Evolutionary conservation across 495 filamentous ascomycete genomes (phyloP).

Genomic region (Aspergillus haitiensis): DNA sequence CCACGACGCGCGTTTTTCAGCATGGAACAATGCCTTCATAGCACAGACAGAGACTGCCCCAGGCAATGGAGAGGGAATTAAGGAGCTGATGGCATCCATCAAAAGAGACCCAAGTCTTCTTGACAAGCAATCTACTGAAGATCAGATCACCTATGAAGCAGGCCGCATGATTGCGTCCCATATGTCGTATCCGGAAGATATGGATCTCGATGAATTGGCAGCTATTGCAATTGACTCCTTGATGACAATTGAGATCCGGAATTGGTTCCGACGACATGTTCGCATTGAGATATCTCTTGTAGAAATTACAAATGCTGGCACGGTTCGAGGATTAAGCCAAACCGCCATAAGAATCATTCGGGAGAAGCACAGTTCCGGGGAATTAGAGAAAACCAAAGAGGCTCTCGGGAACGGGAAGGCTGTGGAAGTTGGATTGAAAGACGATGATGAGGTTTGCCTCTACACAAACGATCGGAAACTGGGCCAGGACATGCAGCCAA

Average conservation of each 20-base stretch:
- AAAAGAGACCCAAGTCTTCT: slow-evolving; percentile 21
- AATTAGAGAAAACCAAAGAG: no score
- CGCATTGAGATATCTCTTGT: slow-evolving; percentile 30
- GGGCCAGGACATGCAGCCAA: background rate
- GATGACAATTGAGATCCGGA: slow-evolving; percentile 45
- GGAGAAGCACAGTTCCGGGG: slow-evolving; percentile 7
- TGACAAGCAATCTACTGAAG: slow-evolving; percentile 13
- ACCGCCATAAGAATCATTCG: slow-evolving; percentile 17
- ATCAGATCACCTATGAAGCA: slow-evolving; percentile 22
- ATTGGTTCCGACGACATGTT: slow-evolving; percentile 37
- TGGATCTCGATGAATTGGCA: slow-evolving; percentile 30
- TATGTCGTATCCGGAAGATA: slow-evolving; percentile 31
- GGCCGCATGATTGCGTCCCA: slow-evolving; percentile 35
- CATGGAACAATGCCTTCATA: background rate
- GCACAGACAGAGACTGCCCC: background rate
- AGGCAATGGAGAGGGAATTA: no score
- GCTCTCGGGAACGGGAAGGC: background rate
- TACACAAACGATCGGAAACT: background rate
- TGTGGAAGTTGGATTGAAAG: background rate
- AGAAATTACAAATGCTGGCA: slow-evolving; percentile 15
- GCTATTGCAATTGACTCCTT: slow-evolving; percentile 44
- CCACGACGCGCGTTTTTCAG: background rate
- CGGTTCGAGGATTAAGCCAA: slow-evolving; percentile 21
- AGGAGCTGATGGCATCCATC: background rate
- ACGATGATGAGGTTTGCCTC: background rate